phyloP scores from a whole-genome alignment of 495 filamentous ascomycete species.

The Cercophora samala region DNA sequence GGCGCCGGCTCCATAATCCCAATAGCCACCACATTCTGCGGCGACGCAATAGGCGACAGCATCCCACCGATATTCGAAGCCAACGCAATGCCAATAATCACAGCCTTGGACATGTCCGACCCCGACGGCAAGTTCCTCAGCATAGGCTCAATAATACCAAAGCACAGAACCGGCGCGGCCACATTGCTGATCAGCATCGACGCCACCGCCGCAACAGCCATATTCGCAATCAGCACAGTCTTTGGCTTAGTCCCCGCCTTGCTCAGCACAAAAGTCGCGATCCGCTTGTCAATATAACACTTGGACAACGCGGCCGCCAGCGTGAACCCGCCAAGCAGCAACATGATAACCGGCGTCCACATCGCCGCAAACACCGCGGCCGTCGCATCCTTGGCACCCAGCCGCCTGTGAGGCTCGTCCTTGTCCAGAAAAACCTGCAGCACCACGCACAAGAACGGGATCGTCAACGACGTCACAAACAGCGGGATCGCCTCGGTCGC shows the following conservation, averaged over 20 bases:
- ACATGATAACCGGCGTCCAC: conserved; percentile 99
- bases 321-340: conserved; percentile 93
- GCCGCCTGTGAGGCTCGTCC: conserved; percentile 61
- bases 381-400: conserved; percentile 71
- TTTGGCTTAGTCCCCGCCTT: conserved; percentile 89
- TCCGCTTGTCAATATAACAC: conserved; percentile 93
- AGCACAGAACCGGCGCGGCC: conserved; percentile 96
- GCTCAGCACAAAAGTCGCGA: conserved; percentile 94
- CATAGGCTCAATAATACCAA: conserved; percentile 94
- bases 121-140: conserved; percentile 87
- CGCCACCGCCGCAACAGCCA: conserved; percentile 96
- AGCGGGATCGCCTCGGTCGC: conserved; percentile 97
- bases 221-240: conserved; percentile 87
- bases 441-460: conserved; percentile 89
- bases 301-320: conserved; percentile 94
- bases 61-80: conserved; percentile 94
- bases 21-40: conserved; percentile 94
- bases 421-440: conserved; percentile 79
- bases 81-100: conserved; percentile 94
- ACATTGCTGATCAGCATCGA: conserved; percentile 99
- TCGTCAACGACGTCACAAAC: conserved; percentile 91
- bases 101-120: conserved; percentile 87
- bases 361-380: conserved; percentile 85
- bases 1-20: conserved; percentile 89
- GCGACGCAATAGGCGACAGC: conserved; percentile 92